A percentile compares a stretch with the other conserved stretches of the same genome.
Evolutionary conservation across 352 stramenopile genomes (phyloP).

Genomic region (Albugo candida): DNA sequence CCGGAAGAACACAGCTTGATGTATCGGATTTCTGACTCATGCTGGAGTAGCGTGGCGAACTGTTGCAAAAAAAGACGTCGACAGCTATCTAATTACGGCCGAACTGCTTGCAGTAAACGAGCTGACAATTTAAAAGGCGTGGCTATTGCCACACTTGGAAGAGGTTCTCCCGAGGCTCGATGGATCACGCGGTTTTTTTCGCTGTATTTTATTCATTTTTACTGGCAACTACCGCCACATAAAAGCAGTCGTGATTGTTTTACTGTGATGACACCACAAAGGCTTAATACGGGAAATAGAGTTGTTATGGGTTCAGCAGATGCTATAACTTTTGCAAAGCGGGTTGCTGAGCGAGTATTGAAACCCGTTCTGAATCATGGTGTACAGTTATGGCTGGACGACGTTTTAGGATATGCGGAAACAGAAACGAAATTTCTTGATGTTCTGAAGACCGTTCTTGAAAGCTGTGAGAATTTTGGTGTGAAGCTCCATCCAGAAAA

Average conservation of each 20-base stretch:
- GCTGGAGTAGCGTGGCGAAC: background rate
- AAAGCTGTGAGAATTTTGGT: constrained; percentile 7
- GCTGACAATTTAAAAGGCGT: constrained; percentile 7
- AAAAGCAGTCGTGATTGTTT: constrained; percentile 1
- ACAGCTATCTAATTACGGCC: constrained; percentile 1
- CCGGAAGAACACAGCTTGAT: background rate
- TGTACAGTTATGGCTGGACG: constrained; percentile 13
- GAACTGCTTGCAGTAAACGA: constrained; percentile 6
- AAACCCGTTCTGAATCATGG: constrained; percentile 1
- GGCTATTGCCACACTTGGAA: constrained; percentile 11
- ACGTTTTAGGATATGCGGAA: constrained; percentile 11
- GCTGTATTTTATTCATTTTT: constrained; percentile 5
- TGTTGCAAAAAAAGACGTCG: background rate
- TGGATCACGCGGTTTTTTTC: constrained; percentile 1
- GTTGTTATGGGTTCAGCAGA: constrained; percentile 9
- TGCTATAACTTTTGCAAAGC: constrained; percentile 10
- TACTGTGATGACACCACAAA: constrained; percentile 4
- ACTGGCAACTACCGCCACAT: constrained; percentile 2
- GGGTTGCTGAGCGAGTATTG: background rate
- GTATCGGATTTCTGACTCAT: background rate
- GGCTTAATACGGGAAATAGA: constrained; percentile 1
- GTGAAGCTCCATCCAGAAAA: constrained; percentile 19
- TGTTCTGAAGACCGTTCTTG: constrained; percentile 4
- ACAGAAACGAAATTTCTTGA: constrained; percentile 4
- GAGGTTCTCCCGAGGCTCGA: background rate